phyloP scores from a whole-genome alignment of 331 rosid genomes.

The Quercus phellos region DNA sequence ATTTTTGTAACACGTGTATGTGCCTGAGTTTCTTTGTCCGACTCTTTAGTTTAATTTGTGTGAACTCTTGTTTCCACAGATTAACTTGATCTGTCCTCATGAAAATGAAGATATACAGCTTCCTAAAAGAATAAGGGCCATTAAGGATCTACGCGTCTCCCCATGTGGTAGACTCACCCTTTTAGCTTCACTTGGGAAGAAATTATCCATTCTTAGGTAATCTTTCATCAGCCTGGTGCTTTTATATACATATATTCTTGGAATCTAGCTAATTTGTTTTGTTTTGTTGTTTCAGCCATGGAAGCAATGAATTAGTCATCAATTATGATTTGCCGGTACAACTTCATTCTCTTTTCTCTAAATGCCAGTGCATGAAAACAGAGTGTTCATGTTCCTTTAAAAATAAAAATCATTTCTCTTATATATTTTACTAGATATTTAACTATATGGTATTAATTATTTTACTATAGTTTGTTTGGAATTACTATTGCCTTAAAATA shows the following conservation, averaged over 20 bases:
- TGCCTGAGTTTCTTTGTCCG: no score
- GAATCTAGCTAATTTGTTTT: not conserved
- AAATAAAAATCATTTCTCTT: not conserved
- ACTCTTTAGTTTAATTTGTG: no score
- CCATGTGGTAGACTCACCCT: constrained; percentile 18
- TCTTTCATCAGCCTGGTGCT: not conserved
- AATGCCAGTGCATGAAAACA: not conserved
- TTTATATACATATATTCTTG: not conserved
- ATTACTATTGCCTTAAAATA: no score
- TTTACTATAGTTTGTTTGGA: no score
- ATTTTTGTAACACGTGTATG: no score
- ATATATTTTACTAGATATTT: not conserved
- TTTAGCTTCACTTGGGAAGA: constrained; percentile 21
- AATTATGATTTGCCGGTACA: constrained; percentile 14
- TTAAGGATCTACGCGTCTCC: constrained; percentile 11
- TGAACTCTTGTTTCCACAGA: not conserved
- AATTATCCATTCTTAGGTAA: constrained; percentile 15
- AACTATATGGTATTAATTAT: no score
- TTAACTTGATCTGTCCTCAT: not conserved
- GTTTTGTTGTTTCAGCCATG: constrained; percentile 12
- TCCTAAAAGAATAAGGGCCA: constrained; percentile 1
- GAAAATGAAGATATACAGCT: constrained; percentile 17
- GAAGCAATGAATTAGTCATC: constrained; percentile 3
- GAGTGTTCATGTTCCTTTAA: no score
- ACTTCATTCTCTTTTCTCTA: not conserved